Conservation (phyloP, 768 basidiomycete genomes). For the Suillus lakei region DNA sequence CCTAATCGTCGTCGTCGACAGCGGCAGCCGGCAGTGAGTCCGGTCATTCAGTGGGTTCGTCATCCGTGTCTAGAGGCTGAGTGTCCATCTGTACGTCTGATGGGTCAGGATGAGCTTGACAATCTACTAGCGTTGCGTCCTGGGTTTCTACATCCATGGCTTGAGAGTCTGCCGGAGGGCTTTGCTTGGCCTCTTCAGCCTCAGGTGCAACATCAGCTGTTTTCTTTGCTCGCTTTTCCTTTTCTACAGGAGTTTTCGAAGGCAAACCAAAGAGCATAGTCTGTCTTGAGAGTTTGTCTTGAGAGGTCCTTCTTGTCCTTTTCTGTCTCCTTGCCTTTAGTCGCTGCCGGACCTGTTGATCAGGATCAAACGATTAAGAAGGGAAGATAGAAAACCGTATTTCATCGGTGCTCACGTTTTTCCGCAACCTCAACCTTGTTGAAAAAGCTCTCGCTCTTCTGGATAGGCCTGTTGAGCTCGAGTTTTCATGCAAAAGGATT, state of each 20-base stretch:
- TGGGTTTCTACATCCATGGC: constrained; percentile 26
- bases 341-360: constrained; percentile 27
- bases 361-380: constrained; percentile 22
- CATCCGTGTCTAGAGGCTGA: constrained; percentile 30
- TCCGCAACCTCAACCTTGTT: constrained; percentile 82
- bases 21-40: constrained; percentile 30
- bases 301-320: constrained; percentile 48
- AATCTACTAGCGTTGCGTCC: constrained; percentile 25
- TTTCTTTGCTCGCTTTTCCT: constrained; percentile 40
- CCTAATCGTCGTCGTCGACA: constrained; percentile 1
- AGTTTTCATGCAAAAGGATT: constrained; percentile 74
- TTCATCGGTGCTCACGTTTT: constrained; percentile 51
- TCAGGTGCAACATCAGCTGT: constrained; percentile 17
- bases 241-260: constrained; percentile 34
- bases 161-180: constrained; percentile 7
- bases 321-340: constrained; percentile 42
- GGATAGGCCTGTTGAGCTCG: constrained; percentile 59
- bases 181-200: constrained; percentile 10
- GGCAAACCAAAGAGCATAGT: constrained; percentile 65
- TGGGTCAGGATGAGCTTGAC: constrained; percentile 15
- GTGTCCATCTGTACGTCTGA: constrained; percentile 20
- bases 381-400: neutral
- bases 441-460: constrained; percentile 89
- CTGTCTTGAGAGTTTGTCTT: too few species aligned
- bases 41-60: constrained; percentile 37